A percentile compares a stretch with the other conserved stretches of the same genome.
Conservation (phyloP, 768 basidiomycete genomes). For the Tulasnella sp. region DNA sequence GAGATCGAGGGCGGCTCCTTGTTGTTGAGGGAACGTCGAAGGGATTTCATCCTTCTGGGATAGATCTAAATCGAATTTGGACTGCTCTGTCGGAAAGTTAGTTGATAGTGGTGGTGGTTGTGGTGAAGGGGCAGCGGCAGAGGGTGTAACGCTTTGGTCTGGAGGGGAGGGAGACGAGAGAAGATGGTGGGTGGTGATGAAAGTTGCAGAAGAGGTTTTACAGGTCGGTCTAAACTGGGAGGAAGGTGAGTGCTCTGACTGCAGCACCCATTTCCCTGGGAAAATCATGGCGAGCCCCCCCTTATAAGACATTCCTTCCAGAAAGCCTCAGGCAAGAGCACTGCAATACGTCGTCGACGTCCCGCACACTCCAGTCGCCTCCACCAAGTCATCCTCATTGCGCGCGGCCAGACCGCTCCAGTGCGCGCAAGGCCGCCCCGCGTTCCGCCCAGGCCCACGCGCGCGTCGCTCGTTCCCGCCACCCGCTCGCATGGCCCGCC, state of each 20-base stretch:
- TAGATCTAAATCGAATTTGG: background rate
- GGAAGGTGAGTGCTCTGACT: background rate
- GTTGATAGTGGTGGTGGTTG: background rate
- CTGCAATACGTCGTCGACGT: too few relatives aligned
- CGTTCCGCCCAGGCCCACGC: background rate
- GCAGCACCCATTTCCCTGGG: background rate
- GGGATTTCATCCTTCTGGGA: conserved; percentile 59
- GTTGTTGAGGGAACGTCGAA: conserved; percentile 70
- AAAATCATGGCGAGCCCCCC: background rate
- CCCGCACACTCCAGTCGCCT: background rate
- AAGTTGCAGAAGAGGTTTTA: background rate
- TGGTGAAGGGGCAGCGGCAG: background rate
- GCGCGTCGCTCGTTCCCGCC: background rate
- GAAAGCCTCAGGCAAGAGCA: too few relatives aligned
- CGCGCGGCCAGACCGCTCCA: background rate
- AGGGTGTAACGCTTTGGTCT: background rate
- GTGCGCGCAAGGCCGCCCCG: background rate
- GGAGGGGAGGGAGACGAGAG: background rate
- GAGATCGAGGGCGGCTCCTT: conserved; percentile 51
- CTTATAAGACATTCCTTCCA: background rate
- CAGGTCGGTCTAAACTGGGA: background rate
- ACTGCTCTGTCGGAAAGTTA: background rate
- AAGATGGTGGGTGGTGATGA: background rate
- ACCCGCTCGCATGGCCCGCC: background rate
- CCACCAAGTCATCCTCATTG: background rate